Base-by-base conservation (phyloP, 1,284 basidiomycete species). In the Cryptococcus neoformans region DNA sequence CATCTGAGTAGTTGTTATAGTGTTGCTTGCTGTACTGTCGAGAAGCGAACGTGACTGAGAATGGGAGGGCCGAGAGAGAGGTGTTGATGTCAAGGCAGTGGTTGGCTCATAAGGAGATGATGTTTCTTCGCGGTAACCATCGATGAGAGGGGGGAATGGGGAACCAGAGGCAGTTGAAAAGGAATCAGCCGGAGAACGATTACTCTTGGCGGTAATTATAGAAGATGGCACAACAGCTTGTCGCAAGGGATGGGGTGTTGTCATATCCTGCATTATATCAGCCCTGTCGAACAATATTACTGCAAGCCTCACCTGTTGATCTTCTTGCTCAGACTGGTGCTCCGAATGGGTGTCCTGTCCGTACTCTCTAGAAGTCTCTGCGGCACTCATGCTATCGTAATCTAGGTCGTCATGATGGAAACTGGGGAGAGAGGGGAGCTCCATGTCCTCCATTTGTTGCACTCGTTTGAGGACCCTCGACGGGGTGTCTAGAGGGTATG, bases 391-490 rank as follows among this genome's bases (percentile, higher is more conserved):
- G 48, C 58, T 66, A 16, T 72, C 72, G 53, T 59, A 64, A 50
- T 74, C 70, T 35, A 72, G 53, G 56, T 73, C 69, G 50, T 73
- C 68, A 45, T 68, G 70, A 21, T 69, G 64, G 49, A 76, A 66
- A 57, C 70, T 73, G 2, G 74, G 74, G 10, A 76, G 58, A 0
- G 74, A 76, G 1, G 74, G 74, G 10, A 76, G 49, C 45, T 76
- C 74, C 62, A 74, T 66, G 36, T 75, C 73, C 53, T 76, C 74
- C 49, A 50, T 50, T 46, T 63, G 63, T 56, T 73, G 65, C 1
- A 76, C 68, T 34, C 73, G 55, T 46, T 64, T 63, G 40, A 75
- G 58, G 35, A 76, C 62, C 57, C 69, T 60, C 28, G 67, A 66
- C 1, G 73, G 73, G 6, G 71, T 72, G 44, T 74, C 72, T 5